These are phyloP conservation scores for Parasitella parasitica DNA, from an alignment of 371 early-diverging fungal genomes.

Conservation along the genomic window DNA sequence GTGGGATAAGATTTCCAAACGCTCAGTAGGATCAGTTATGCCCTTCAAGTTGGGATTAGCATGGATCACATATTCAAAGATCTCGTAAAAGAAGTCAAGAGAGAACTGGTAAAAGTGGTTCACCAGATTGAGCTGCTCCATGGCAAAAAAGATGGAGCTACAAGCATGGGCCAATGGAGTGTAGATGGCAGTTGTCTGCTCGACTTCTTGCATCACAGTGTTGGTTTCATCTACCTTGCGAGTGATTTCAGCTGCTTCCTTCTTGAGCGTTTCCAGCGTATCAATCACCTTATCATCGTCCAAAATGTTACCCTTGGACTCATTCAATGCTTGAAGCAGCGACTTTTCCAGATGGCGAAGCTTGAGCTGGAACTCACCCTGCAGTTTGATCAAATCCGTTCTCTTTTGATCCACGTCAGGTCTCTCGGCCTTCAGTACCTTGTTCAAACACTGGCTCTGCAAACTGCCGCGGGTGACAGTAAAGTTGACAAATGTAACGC, in stretches of 20 bases:
- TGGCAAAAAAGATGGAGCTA: slow-evolving; percentile 92
- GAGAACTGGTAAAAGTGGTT: slow-evolving; percentile 98
- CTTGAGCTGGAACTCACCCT: slow-evolving; percentile 94
- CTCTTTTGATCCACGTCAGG: slow-evolving; percentile 95
- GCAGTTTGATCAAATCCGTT: slow-evolving; percentile 89
- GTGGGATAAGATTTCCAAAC: slow-evolving; percentile 74
- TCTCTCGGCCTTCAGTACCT: slow-evolving; percentile 90
- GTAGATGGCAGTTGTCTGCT: slow-evolving; percentile 85
- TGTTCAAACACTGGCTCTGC: slow-evolving; percentile 95
- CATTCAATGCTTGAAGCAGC: slow-evolving; percentile 90
- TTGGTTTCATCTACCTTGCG: slow-evolving; percentile 94
- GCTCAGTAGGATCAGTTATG: slow-evolving; percentile 69
- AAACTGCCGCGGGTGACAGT: slow-evolving; percentile 95
- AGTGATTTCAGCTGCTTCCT: slow-evolving; percentile 93
- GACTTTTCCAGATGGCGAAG: slow-evolving; percentile 93
- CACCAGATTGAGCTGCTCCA: slow-evolving; percentile 90
- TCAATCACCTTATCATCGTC: slow-evolving; percentile 95
- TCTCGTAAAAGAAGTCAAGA: slow-evolving; percentile 93
- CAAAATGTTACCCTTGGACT: slow-evolving; percentile 94
- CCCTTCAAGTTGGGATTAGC: slow-evolving; percentile 73
- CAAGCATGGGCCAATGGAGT: slow-evolving; percentile 92
- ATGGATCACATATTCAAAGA: slow-evolving; percentile 87
- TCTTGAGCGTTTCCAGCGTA: slow-evolving; percentile 93
- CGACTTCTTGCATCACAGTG: slow-evolving; percentile 93
- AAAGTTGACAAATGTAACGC: slow-evolving; percentile 98